Conservation (phyloP, 2,329 filamentous ascomycete species). For the Clarireedia paspali region DNA sequence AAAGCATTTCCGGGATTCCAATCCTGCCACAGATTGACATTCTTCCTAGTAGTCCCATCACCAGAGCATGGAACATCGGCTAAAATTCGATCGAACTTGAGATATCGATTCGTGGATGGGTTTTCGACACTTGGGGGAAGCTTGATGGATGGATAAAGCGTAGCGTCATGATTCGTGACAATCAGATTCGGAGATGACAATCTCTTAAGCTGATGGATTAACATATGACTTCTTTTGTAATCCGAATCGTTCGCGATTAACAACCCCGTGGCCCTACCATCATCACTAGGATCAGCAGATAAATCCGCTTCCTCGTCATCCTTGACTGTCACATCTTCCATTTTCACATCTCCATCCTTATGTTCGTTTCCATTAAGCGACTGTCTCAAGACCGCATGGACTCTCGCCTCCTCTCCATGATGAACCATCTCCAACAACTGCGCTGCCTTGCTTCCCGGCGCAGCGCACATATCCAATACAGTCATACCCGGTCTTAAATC, state of each 20-base stretch:
- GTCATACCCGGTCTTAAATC: conserved; percentile 87
- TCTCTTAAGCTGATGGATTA: conserved; percentile 96
- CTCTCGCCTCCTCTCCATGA: conserved; percentile 79
- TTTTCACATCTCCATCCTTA: conserved; percentile 38
- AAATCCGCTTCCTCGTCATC: conserved; percentile 37
- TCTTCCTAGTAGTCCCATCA: conserved; percentile 90
- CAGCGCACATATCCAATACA: conserved; percentile 91
- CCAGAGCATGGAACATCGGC: conserved; percentile 96
- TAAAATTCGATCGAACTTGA: conserved; percentile 94
- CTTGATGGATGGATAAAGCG: conserved; percentile 86
- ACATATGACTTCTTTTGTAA: conserved; percentile 93
- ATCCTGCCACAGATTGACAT: conserved; percentile 87
- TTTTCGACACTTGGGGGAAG: conserved; percentile 57
- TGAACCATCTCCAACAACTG: conserved; percentile 95
- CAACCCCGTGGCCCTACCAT: conserved; percentile 82
- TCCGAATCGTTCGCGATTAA: conserved; percentile 94
- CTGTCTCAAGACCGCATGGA: conserved; percentile 58
- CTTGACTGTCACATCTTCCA: conserved; percentile 28
- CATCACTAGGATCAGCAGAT: conserved; percentile 57
- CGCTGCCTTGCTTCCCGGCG: conserved; percentile 92
- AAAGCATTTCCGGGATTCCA: conserved; percentile 85
- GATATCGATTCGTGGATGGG: conserved; percentile 56
- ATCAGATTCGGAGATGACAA: conserved; percentile 93
- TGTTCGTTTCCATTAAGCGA: conserved; percentile 50
- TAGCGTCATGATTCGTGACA: conserved; percentile 96